phyloP scores from a whole-genome alignment of 306 rosid species.

The Luffa aegyptiaca region DNA sequence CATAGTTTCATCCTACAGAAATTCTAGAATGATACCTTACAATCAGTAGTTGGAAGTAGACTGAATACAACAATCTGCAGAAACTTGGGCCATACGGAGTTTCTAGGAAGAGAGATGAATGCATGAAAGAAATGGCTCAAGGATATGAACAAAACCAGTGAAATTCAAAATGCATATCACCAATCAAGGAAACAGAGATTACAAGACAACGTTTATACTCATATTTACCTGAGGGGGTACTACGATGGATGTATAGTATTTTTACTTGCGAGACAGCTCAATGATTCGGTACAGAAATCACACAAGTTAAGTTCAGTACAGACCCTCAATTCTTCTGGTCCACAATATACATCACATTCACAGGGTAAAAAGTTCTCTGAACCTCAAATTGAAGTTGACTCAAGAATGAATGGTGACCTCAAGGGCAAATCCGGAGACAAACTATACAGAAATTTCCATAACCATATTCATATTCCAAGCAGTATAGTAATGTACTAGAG shows the following conservation, averaged over 20 bases:
- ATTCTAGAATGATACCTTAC: neutral
- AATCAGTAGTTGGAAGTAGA: neutral
- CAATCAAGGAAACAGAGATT: neutral
- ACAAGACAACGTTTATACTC: conserved; percentile 2
- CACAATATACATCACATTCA: conserved; percentile 7
- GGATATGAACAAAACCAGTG: neutral
- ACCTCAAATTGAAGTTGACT: conserved; percentile 11
- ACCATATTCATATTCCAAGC: conserved; percentile 8
- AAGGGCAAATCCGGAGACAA: conserved; percentile 4
- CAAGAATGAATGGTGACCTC: neutral
- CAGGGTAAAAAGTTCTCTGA: conserved; percentile 13
- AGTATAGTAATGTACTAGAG: conserved; percentile 9
- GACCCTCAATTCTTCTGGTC: conserved; percentile 2
- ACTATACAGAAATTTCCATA: conserved; percentile 12
- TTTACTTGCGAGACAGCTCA: conserved; percentile 9
- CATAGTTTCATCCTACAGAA: neutral
- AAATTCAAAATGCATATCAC: neutral
- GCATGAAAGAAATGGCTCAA: neutral
- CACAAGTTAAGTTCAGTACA: neutral
- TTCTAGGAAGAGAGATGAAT: neutral
- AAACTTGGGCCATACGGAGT: neutral
- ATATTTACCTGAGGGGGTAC: neutral
- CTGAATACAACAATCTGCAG: neutral
- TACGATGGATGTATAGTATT: neutral
- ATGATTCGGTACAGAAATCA: conserved; percentile 1